These are phyloP conservation scores for Acaromyces ingoldii DNA, from an alignment of 1,284 basidiomycete genomes.

Conservation along the genomic window DNA sequence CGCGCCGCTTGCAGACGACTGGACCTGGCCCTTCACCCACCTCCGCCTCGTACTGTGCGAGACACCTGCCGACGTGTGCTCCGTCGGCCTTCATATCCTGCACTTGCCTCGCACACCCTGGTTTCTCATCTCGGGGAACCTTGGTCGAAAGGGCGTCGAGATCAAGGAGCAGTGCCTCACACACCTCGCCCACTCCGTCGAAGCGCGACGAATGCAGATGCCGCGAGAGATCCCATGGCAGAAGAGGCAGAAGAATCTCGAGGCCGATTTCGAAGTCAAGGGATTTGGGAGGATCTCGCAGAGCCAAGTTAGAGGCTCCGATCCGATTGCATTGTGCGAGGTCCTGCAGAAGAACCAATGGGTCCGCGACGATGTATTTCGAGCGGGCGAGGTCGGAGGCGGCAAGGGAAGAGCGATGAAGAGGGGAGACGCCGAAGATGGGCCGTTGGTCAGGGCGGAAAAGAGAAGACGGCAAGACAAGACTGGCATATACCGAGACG, in stretches of 20 bases:
- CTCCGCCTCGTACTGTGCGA: slow-evolving; percentile 27
- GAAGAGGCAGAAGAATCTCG: slow-evolving; percentile 11
- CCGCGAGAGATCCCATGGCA: not conserved
- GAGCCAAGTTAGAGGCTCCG: slow-evolving; percentile 30
- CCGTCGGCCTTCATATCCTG: slow-evolving; percentile 23
- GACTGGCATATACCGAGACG: slow-evolving; percentile 2
- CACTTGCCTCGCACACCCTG: slow-evolving; percentile 25
- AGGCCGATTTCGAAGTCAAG: slow-evolving; percentile 15
- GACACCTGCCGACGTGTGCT: slow-evolving; percentile 21
- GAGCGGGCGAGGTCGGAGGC: slow-evolving; percentile 12
- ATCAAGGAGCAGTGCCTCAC: slow-evolving; percentile 22
- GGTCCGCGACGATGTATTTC: not conserved
- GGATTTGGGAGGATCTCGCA: slow-evolving; percentile 23
- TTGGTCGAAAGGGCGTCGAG: slow-evolving; percentile 16
- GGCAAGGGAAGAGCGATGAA: slow-evolving; percentile 28
- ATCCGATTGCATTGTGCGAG: slow-evolving; percentile 22
- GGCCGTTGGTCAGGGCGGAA: slow-evolving; percentile 22
- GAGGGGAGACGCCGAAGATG: slow-evolving; percentile 23
- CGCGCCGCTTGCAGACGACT: not conserved
- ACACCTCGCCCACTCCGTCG: slow-evolving; percentile 24
- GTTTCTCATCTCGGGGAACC: slow-evolving; percentile 22
- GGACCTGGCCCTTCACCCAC: slow-evolving; percentile 24
- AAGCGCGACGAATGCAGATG: slow-evolving; percentile 18
- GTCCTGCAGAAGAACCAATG: slow-evolving; percentile 21
- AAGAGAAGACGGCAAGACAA: slow-evolving; percentile 25